phyloP scores from a whole-genome alignment of 768 basidiomycete genomes.

The Russula compacta region DNA sequence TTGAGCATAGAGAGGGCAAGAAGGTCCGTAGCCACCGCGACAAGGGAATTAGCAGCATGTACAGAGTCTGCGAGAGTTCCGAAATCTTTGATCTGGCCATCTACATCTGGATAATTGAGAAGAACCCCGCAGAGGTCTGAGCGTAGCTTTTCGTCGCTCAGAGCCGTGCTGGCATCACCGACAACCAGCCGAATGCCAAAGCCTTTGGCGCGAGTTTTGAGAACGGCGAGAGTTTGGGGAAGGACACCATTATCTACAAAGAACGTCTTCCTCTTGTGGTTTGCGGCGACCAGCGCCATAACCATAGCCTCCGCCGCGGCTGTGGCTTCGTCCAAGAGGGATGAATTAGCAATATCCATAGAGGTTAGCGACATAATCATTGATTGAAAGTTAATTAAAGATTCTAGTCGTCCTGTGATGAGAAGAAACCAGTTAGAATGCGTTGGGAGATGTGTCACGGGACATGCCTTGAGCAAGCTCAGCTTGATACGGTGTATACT shows the following conservation, averaged over 20 bases:
- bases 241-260: slow-evolving; percentile 76
- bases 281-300: slow-evolving; percentile 68
- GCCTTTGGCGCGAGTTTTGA: slow-evolving; percentile 84
- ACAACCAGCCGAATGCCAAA: slow-evolving; percentile 82
- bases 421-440: background rate
- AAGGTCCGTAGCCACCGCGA: slow-evolving; percentile 85
- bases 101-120: slow-evolving; percentile 89
- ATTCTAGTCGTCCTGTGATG: slow-evolving; percentile 79
- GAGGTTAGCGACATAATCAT: slow-evolving; percentile 91
- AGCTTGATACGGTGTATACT: slow-evolving; percentile 92
- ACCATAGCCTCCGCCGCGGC: slow-evolving; percentile 97
- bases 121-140: slow-evolving; percentile 76
- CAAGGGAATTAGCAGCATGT: slow-evolving; percentile 69
- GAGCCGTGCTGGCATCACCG: slow-evolving; percentile 43
- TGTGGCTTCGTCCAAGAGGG: slow-evolving; percentile 89
- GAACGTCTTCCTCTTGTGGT: slow-evolving; percentile 72
- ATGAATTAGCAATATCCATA: slow-evolving; percentile 95
- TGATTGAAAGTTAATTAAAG: slow-evolving; percentile 92
- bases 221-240: slow-evolving; percentile 85
- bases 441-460: background rate
- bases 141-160: slow-evolving; percentile 45
- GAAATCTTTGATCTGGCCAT: slow-evolving; percentile 77
- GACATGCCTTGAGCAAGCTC: slow-evolving; percentile 91
- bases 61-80: slow-evolving; percentile 51
- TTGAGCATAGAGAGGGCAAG: slow-evolving; percentile 87